Evolutionary conservation across 1,284 basidiomycete genomes (phyloP).

Genomic region (Ustilago xerochloae): DNA sequence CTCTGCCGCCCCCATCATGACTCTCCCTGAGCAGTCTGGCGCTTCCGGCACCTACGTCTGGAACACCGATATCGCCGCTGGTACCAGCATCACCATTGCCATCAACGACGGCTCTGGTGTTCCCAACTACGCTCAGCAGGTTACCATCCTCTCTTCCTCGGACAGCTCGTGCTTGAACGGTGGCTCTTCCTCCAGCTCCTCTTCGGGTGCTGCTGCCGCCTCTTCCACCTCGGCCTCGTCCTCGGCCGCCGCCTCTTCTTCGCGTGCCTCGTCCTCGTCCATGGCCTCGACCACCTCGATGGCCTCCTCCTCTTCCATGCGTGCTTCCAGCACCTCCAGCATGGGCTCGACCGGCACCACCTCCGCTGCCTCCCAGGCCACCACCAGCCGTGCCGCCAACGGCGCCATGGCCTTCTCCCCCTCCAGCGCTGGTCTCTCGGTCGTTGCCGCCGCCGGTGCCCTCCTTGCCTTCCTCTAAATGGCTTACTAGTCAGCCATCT

Average conservation of each 20-base stretch:
- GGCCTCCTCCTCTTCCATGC: conserved; percentile 5
- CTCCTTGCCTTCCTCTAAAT: conserved; percentile 47
- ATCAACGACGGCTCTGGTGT: conserved; percentile 60
- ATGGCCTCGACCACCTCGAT: conserved; percentile 2
- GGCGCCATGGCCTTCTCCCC: conserved; percentile 42
- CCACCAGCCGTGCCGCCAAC: conserved; percentile 22
- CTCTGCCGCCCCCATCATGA: conserved; percentile 48
- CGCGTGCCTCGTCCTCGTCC: conserved; percentile 3
- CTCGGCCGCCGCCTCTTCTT: conserved; percentile 21
- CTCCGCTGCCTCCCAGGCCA: conserved; percentile 15
- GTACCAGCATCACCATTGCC: conserved; percentile 64
- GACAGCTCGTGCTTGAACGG: conserved; percentile 46
- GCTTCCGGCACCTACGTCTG: conserved; percentile 55
- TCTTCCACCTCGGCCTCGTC: conserved; percentile 12
- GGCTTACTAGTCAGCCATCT: neutral
- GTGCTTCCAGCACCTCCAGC: conserved; percentile 12
- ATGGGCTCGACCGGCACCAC: neutral
- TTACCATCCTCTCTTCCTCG: conserved; percentile 31
- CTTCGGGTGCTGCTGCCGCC: conserved; percentile 5
- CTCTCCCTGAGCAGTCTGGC: conserved; percentile 53
- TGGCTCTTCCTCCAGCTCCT: conserved; percentile 10
- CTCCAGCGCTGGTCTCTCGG: conserved; percentile 43
- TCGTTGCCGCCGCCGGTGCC: conserved; percentile 44
- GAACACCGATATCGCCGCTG: conserved; percentile 63
- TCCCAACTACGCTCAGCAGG: conserved; percentile 46